Base-by-base conservation (phyloP, 1,284 basidiomycete species). In the Schizophyllum amplum region DNA sequence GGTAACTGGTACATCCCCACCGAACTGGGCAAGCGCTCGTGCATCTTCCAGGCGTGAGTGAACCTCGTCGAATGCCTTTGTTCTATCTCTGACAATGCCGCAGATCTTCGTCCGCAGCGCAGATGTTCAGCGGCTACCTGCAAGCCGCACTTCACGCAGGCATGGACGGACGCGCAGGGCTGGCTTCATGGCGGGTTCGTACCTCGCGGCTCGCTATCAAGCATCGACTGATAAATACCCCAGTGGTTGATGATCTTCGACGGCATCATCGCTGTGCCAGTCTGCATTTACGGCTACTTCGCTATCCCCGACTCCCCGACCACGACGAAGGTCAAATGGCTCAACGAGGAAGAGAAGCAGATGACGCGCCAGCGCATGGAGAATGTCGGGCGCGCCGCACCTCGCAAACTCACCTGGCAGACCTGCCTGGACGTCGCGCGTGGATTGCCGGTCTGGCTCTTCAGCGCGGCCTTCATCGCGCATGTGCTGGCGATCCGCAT, bases 241-340 rank as follows among this genome's bases (percentile, higher is more conserved):
- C 58, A 58, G 46, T 60, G 59, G 59, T 47, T 60, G n/a, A 55
- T 55, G 51, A 23, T 60, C 25, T 47, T 60, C 25, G 58, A 59
- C 48, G 58, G 58, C 33, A 48, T 59, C 7, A 59, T 59, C 17
- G 56, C 58, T 5, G 54, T 59, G 55, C 58, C 58, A 5, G 55
- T 57, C 25, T 51, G 55, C 24, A 23, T 54, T 15, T 47, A 33
- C 20, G 58, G 55, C n/a, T 57, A 50, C 55, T 54, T 59, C 51
- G 25, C 55, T 23, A 59, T 59, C n/a, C 57, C 57, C n/a, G 55
- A 59, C 51, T 55, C 55, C 21, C 57, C 57, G 9, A 58, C 49
- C 33, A 42, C 33, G 33, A 42, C 33, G 4, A 42, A 42, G 33
- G 33, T 42, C 33, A 42, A 42, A 9, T 42, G 33, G 33, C 33